Evolutionary conservation across 2,329 filamentous ascomycete genomes (phyloP).

Genomic region (Xylariales sp.): DNA sequence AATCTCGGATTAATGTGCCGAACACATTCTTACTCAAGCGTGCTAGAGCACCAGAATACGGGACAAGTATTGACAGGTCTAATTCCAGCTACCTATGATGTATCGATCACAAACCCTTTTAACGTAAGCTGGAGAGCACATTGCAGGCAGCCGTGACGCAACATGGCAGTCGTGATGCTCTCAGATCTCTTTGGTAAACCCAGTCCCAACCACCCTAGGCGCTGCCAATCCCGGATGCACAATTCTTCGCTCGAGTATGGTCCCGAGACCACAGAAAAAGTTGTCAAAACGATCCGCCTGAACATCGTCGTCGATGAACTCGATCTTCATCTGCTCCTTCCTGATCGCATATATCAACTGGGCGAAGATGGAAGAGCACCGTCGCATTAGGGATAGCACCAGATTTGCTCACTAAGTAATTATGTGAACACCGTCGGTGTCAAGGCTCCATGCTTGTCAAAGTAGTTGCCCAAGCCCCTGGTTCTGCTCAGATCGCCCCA

Average conservation of each 20-base stretch:
- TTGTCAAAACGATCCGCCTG: conserved; percentile 42
- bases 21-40: no score
- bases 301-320: conserved; percentile 33
- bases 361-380: conserved; percentile 71
- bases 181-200: conserved; percentile 61
- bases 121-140: no score
- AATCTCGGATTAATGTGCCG: no score
- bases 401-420: conserved; percentile 68
- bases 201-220: conserved; percentile 62
- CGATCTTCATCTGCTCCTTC: conserved; percentile 56
- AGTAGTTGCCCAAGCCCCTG: conserved; percentile 65
- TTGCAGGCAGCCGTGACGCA: no score
- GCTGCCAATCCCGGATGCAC: conserved; percentile 55
- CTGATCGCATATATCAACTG: conserved; percentile 57
- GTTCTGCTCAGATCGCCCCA: conserved; percentile 41
- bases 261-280: conserved; percentile 63
- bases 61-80: no score
- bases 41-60: no score
- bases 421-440: conserved; percentile 66
- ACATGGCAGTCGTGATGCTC: no score
- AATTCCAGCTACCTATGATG: no score
- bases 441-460: conserved; percentile 67
- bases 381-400: conserved; percentile 61
- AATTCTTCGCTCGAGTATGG: conserved; percentile 62
- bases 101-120: no score